Conservation (phyloP, 2,329 filamentous ascomycete genomes). For the Akanthomyces muscarius region DNA sequence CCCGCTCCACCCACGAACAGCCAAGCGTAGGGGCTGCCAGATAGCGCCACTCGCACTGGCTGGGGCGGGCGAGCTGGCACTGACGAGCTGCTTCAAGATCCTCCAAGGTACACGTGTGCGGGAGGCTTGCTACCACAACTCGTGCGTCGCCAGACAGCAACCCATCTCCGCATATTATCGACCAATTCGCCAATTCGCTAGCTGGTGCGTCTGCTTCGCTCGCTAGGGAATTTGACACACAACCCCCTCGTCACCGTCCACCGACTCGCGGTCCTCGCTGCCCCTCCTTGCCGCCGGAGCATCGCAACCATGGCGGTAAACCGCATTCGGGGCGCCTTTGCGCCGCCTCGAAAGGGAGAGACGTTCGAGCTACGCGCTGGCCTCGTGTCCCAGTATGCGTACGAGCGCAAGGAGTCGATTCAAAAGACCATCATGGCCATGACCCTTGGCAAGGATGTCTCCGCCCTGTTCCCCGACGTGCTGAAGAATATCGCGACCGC, state of each 20-base stretch:
- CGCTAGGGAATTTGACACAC: neutral
- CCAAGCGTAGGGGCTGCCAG: slow-evolving; percentile 7
- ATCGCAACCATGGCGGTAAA: slow-evolving; percentile 77
- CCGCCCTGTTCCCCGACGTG: slow-evolving; percentile 92
- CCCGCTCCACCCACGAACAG: slow-evolving; percentile 7
- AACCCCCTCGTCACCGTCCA: neutral
- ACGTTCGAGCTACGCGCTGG: slow-evolving; percentile 96
- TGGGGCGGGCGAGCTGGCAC: neutral
- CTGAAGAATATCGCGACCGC: slow-evolving; percentile 96
- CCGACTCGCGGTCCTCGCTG: slow-evolving; percentile 19
- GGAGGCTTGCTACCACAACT: slow-evolving; percentile 9
- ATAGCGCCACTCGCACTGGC: slow-evolving; percentile 14
- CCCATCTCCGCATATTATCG: neutral
- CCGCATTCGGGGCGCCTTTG: slow-evolving; percentile 90
- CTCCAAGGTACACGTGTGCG: slow-evolving; percentile 16
- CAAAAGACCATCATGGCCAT: slow-evolving; percentile 99
- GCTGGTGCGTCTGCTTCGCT: neutral
- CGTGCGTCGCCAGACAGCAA: neutral
- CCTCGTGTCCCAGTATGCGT: slow-evolving; percentile 96
- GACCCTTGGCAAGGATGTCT: slow-evolving; percentile 98
- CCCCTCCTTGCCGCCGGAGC: slow-evolving; percentile 25
- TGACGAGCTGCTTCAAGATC: slow-evolving; percentile 7
- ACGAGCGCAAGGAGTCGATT: slow-evolving; percentile 97
- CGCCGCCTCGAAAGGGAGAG: slow-evolving; percentile 90
- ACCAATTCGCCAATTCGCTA: neutral